Base-by-base conservation (phyloP, 2,329 filamentous ascomycete species). In the Fusarium keratoplasticum region DNA sequence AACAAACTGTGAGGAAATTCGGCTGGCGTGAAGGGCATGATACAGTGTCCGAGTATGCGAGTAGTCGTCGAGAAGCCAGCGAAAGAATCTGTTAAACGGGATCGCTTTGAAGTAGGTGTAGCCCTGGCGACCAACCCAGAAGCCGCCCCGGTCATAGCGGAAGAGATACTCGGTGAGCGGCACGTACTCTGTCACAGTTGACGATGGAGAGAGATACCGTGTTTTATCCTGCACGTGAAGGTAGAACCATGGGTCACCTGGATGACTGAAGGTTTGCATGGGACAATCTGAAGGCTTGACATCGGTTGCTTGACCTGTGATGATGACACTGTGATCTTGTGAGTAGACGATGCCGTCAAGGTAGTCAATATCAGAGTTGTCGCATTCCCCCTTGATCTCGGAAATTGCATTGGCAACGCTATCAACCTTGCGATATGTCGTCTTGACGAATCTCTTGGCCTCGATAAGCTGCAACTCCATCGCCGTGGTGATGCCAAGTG, bases 191-290 rank as follows among this genome's bases (percentile, higher is more conserved):
- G 62, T 70, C 8, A 73, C 14, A 2, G 36, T 47, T 4, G 40
- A 72, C 0, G 31, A 67, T 0, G 54, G 13, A 11, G 27, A 13
- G 1, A 68, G 40, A 1, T 25, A 0, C 0, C 58, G 31, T 0
- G 77, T 78, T 18, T 50, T 69, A 0, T 84, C 80, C 64, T 89
- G 80, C 1, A 87, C 90, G 69, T 92, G 90, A 4, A 93, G 82
- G 69, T 92, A 93, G 76, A 90, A 91, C 91, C 91, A 93, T 0
- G 89, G 88, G 75, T 93, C 90, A 18, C 79, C 80, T 0, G 88
- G 81, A 16, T 86, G 82, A 50, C 85, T 88, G 79, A 92, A 92
- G 0, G 77, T 81, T 61, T 81, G 82, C 1, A 59, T 7, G 1
- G 47, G 31, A 1, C 5, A 50, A 0, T 67, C 55, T 0, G 1